Percentiles rank a stretch among this genome's conserved stretches.
phyloP scores from a whole-genome alignment of 768 basidiomycete species.

The Kondoa malvinella region DNA sequence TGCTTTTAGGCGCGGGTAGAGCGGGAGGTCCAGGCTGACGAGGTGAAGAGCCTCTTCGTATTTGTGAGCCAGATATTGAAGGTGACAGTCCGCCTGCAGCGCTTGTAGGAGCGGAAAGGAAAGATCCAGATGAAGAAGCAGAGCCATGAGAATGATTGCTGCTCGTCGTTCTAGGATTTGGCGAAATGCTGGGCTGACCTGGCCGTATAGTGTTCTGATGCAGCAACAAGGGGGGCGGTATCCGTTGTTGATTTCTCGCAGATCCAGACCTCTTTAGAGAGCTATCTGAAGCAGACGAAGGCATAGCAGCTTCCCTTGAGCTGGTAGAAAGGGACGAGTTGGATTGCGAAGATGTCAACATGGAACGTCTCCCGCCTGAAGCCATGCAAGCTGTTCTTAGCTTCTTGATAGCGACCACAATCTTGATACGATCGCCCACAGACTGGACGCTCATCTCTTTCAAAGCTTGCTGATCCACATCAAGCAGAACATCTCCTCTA shows the following conservation, averaged over 20 bases:
- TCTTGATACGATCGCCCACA: constrained; percentile 75
- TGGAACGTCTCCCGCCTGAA: constrained; percentile 16
- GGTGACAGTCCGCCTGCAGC: constrained; percentile 4
- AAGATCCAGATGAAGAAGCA: constrained; percentile 7
- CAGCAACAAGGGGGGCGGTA: neutral
- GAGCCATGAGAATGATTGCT: no score
- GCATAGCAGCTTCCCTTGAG: neutral
- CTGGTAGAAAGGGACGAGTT: constrained; percentile 6
- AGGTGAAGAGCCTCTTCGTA: constrained; percentile 9
- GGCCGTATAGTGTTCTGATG: neutral
- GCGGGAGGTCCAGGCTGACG: constrained; percentile 8
- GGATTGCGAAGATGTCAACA: neutral
- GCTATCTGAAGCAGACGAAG: constrained; percentile 1
- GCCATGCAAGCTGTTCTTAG: constrained; percentile 45
- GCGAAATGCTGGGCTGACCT: neutral
- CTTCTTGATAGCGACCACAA: constrained; percentile 64
- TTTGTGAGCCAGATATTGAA: constrained; percentile 10
- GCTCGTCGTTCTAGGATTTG: neutral
- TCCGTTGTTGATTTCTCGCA: neutral
- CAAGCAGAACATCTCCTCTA: constrained; percentile 72
- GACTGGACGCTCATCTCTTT: constrained; percentile 79
- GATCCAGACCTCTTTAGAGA: neutral
- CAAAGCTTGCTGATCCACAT: constrained; percentile 68
- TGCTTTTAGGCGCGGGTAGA: constrained; percentile 1
- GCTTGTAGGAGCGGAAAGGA: constrained; percentile 6